A percentile compares a stretch with the other conserved stretches of the same genome.
Conservation (phyloP, 2,329 filamentous ascomycete genomes). For the Aschersonia sp. region DNA sequence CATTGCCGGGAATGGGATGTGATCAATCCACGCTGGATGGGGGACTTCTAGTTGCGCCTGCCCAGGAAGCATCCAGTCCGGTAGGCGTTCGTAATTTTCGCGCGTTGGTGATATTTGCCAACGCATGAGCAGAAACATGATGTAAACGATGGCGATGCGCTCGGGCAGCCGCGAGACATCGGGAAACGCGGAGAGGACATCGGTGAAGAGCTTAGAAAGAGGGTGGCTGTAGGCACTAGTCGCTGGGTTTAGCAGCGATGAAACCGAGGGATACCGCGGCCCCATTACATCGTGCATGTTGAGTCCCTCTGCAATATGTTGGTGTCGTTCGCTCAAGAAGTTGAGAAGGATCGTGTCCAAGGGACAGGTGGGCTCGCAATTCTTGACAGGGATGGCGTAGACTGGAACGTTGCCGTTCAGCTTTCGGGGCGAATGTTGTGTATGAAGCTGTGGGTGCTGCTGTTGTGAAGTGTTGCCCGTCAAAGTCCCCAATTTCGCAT, state of each 20-base stretch:
- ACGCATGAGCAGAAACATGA: conserved; percentile 77
- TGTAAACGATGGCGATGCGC: conserved; percentile 65
- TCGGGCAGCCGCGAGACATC: conserved; percentile 67
- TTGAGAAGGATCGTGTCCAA: conserved; percentile 69
- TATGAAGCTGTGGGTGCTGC: too few relatives aligned
- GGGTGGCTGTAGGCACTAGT: conserved; percentile 50
- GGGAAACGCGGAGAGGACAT: conserved; percentile 73
- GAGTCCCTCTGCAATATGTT: conserved; percentile 51
- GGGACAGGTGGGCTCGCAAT: conserved; percentile 56
- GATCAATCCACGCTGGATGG: conserved; percentile 73
- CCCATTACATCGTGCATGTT: conserved; percentile 53
- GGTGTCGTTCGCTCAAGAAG: conserved; percentile 56
- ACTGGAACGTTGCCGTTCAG: conserved; percentile 5
- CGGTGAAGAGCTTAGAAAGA: conserved; percentile 71
- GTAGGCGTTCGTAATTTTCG: conserved; percentile 67
- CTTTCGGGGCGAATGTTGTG: not conserved
- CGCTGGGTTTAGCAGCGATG: conserved; percentile 60
- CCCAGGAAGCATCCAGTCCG: conserved; percentile 55
- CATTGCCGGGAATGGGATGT: conserved; percentile 66
- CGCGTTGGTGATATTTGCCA: conserved; percentile 71
- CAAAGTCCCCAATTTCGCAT: not conserved
- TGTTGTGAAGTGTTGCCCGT: too few relatives aligned
- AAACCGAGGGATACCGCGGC: conserved; percentile 66
- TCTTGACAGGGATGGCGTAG: conserved; percentile 31
- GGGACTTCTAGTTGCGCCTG: conserved; percentile 48